A percentile compares a stretch with the other conserved stretches of the same genome.
phyloP scores from a whole-genome alignment of 257 asterid genomes.

The Eucommia ulmoides region DNA sequence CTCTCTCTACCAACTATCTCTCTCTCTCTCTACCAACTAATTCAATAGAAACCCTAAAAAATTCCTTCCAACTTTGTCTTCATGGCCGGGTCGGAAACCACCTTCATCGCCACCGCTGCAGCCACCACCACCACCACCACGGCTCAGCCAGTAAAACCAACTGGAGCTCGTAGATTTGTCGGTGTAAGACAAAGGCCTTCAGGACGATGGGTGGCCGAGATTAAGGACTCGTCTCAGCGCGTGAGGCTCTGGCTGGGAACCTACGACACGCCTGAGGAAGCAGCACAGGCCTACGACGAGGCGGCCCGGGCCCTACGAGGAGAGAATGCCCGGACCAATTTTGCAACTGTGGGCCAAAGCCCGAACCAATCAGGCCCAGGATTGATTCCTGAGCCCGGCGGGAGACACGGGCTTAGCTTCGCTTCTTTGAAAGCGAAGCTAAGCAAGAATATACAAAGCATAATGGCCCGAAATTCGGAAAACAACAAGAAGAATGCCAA shows the following conservation, averaged over 20 bases:
- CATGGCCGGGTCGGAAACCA: conserved; percentile 43
- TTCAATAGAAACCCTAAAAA: too few relatives aligned
- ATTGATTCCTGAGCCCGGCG: conserved; percentile 15
- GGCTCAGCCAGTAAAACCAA: conserved; percentile 19
- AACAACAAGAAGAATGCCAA: conserved; percentile 45
- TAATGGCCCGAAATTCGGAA: conserved; percentile 62
- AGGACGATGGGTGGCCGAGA: conserved; percentile 92
- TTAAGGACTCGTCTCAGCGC: conserved; percentile 72
- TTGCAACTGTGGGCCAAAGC: conserved; percentile 16
- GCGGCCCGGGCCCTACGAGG: conserved; percentile 87
- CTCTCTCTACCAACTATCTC: too few relatives aligned
- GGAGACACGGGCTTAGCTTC: conserved; percentile 46
- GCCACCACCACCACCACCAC: conserved; percentile 12
- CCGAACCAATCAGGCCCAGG: conserved; percentile 8
- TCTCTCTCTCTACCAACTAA: too few relatives aligned
- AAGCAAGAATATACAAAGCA: conserved; percentile 67
- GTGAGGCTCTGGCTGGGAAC: conserved; percentile 87
- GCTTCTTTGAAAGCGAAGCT: conserved; percentile 65
- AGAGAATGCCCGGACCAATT: conserved; percentile 74
- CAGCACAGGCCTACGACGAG: conserved; percentile 80
- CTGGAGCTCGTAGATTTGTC: conserved; percentile 37
- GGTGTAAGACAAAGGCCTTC: conserved; percentile 88
- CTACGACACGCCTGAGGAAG: conserved; percentile 82
- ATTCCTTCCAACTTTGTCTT: too few relatives aligned
- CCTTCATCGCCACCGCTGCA: conserved; percentile 17